These are phyloP conservation scores for Fagus sylvatica DNA, from an alignment of 306 rosid species.

Conservation along the genomic window DNA sequence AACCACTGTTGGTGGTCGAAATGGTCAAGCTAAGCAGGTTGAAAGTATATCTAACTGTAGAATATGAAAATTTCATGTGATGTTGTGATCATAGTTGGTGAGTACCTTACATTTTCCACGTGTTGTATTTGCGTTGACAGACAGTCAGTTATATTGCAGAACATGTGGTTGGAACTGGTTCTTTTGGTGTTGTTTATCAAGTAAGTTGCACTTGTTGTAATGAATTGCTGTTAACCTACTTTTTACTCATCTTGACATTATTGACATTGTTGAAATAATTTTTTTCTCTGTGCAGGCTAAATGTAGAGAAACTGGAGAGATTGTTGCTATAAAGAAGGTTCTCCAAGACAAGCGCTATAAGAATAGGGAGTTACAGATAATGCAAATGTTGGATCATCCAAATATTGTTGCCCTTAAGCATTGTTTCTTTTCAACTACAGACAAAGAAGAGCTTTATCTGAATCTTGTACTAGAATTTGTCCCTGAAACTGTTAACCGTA, in stretches of 20 bases:
- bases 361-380: slow-evolving; percentile 94
- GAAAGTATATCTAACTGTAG: background rate
- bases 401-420: slow-evolving; percentile 88
- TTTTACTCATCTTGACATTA: slow-evolving; percentile 12
- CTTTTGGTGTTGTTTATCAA: slow-evolving; percentile 95
- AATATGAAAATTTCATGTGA: background rate
- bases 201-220: slow-evolving; percentile 38
- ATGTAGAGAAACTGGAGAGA: slow-evolving; percentile 98
- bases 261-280: slow-evolving; percentile 2
- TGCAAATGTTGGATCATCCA: slow-evolving; percentile 99
- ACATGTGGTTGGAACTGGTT: slow-evolving; percentile 95
- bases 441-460: slow-evolving; percentile 90
- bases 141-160: slow-evolving; percentile 79
- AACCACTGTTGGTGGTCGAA: slow-evolving; percentile 78
- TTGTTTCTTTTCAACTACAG: slow-evolving; percentile 89
- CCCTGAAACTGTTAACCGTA: slow-evolving; percentile 89
- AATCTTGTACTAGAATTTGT: slow-evolving; percentile 97
- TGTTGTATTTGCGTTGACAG: slow-evolving; percentile 49
- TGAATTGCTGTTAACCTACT: slow-evolving; percentile 17
- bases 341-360: slow-evolving; percentile 99
- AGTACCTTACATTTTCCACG: slow-evolving; percentile 11
- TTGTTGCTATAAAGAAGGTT: slow-evolving; percentile 97
- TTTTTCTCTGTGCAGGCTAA: slow-evolving; percentile 61
- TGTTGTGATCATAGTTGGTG: slow-evolving; percentile 12
- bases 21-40: slow-evolving; percentile 94